Evolutionary conservation across 345 rosid species (phyloP), one percentile per base, ranked within the genome.

Genomic region (Brassica nigra): DNA sequence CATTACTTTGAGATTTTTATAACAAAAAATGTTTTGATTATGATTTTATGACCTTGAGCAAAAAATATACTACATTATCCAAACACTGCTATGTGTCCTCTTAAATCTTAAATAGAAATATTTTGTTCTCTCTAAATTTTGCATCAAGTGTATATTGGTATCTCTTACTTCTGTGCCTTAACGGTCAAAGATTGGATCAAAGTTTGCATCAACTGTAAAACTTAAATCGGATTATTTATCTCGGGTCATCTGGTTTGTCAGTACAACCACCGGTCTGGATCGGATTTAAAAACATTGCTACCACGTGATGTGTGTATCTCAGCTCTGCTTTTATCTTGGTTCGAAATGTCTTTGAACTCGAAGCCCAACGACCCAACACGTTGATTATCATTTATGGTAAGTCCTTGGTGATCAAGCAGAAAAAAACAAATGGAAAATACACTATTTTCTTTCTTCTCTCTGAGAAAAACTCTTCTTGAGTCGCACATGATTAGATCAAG

Each of bases 361-460:
- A 58, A 4, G 30, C 14, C 62, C 14, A 20, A 58, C 30, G 1
- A 2, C n/a, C 6, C 64, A 27, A 59, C 7, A 27, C n/a, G 64
- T 27, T 59, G 15, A 27, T 23, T 10, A 27, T 10, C 66, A 28
- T 63, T 16, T 42, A 27, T 30, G 70, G 57, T 31, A 5, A 49
- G 63, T 57, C 30, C 79, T 76, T 76, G 73, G 44, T 11, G 61
- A 29, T 6, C 67, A 76, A 76, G 67, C 44, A 76, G 68, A 34
- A 57, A 28, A 0, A 37, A 37, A 37, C 7, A 23, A 65, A 20
- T 8, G 6, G 4, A 8, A 54, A 54, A 66, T 8, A 27, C 66
- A 23, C 28, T n/a, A 2, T 30, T 31, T 63, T 30, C 14, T n/a
- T 31, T 36, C 4, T 1, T 4, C 33, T 58, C 36, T 28, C 20